phyloP scores from a whole-genome alignment of 1,139 yeast genomes.

The Arxiozyma heterogenica region DNA sequence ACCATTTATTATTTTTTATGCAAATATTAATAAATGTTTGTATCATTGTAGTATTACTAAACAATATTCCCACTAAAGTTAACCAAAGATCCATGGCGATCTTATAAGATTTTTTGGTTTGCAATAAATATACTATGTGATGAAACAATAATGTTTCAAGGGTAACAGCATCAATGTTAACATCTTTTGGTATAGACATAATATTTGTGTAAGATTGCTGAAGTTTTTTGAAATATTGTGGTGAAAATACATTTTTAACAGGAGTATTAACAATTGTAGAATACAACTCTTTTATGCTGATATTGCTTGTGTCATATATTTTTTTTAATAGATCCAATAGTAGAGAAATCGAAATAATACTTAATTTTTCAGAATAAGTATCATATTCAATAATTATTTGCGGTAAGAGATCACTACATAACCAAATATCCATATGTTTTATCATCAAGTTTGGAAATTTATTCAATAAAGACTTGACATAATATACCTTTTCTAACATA shows the following conservation, averaged over 20 bases:
- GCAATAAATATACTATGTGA: slow-evolving; percentile 14
- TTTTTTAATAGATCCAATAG: slow-evolving; percentile 23
- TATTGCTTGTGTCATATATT: slow-evolving; percentile 11
- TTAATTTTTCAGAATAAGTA: slow-evolving; percentile 14
- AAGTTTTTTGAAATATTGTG: slow-evolving; percentile 6
- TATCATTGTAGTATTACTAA: slow-evolving; percentile 11
- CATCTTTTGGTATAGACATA: not conserved
- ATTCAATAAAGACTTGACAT: slow-evolving; percentile 18
- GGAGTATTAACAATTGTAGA: slow-evolving; percentile 8
- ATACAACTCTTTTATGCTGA: slow-evolving; percentile 8
- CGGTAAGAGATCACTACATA: slow-evolving; percentile 24
- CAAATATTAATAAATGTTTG: not conserved
- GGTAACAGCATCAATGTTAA: slow-evolving; percentile 4
- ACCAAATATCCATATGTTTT: slow-evolving; percentile 17
- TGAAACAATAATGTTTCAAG: slow-evolving; percentile 14
- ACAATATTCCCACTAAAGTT: slow-evolving; percentile 22
- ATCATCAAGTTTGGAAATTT: slow-evolving; percentile 23
- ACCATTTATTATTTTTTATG: slow-evolving; percentile 15
- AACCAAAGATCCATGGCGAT: slow-evolving; percentile 28
- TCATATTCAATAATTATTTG: slow-evolving; percentile 20
- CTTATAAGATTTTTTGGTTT: slow-evolving; percentile 16
- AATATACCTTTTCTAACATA: slow-evolving; percentile 19
- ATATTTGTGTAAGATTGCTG: not conserved
- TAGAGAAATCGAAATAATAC: slow-evolving; percentile 16
- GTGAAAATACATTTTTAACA: slow-evolving; percentile 8